A percentile compares a stretch with the other conserved stretches of the same genome.
These are phyloP conservation scores for Pestalotiopsis sp. DNA, from an alignment of 2,329 filamentous ascomycete genomes.

Conservation along the genomic window DNA sequence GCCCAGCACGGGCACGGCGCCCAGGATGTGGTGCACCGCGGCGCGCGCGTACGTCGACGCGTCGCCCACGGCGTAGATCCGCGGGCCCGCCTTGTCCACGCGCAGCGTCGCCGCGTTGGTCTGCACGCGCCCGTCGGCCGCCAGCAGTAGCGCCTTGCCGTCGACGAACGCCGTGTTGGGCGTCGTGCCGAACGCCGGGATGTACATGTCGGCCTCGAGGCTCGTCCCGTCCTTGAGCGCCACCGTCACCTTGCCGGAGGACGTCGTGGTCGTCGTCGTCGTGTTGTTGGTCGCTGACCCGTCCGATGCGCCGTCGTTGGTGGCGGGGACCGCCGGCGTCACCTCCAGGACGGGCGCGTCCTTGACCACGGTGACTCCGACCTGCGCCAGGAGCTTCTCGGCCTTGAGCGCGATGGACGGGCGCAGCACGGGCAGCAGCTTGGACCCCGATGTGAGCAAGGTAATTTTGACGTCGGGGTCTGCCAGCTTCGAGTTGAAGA, in stretches of 20 bases:
- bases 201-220: conserved; percentile 48
- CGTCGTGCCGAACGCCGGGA: conserved; percentile 44
- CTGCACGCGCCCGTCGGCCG: conserved; percentile 38
- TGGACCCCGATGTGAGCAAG: conserved; percentile 39
- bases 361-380: conserved; percentile 51
- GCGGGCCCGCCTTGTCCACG: conserved; percentile 31
- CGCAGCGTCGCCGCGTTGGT: conserved; percentile 40
- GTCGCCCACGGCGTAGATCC: conserved; percentile 51
- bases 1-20: conserved; percentile 43
- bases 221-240: conserved; percentile 40
- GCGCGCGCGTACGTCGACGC: conserved; percentile 40
- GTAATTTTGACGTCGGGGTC: conserved; percentile 45
- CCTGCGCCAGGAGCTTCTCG: conserved; percentile 40
- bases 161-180: conserved; percentile 45
- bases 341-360: conserved; percentile 39
- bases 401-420: conserved; percentile 40
- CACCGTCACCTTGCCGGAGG: conserved; percentile 33
- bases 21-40: conserved; percentile 43
- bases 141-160: conserved; percentile 25
- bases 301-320: conserved; percentile 10
- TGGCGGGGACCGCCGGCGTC: conserved; percentile 30
- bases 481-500: conserved; percentile 32
- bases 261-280: conserved; percentile 22
- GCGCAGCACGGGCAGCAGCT: conserved; percentile 44
- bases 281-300: not conserved